Base-by-base conservation (phyloP, 495 filamentous ascomycete species). In the Endocarpon pusillum region DNA sequence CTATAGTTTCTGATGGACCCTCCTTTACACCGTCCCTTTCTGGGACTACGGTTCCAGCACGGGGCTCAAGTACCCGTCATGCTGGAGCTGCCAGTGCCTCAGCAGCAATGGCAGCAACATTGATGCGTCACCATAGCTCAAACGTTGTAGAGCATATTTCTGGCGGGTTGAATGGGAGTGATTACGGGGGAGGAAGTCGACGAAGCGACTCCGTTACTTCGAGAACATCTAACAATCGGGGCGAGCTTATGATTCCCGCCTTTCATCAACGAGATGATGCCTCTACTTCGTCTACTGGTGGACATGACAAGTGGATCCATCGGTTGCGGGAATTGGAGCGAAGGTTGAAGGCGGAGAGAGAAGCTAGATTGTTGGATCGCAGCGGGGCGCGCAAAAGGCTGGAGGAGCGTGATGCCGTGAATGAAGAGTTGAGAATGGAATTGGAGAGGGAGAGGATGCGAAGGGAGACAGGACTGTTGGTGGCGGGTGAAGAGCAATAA, bases 301-400 rank as follows among this genome's bases (percentile, higher is more conserved):
- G 57, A 1, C 67, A 67, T 34, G 76, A 89, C 37, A 72, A 77
- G 45, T 96, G 81, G 82, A 73, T 85, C 43, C 67, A 91, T 29
- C 61, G 91, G 14, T 57, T 97, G 12, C 68, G 78, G 33, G 85
- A 94, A 42, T 53, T 96, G 26, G 91, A 97, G 63, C 69, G 75
- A 46, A 69, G 86, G 42, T 62, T 97, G 19, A 93, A 94, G 46
- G 73, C 75, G 14, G 89, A 97, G 53, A 59, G 89, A 7, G 89
- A 94, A 50, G 86, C 72, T n/a, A 61, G 91, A 23, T 48, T 86
- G 18, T 52, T 89, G 28, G 89, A 97, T 57, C 71, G 87, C 15
- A 74, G 61, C 19, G 82, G 80, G 24, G 89, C 89, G 22, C 62
- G 79, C 38, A 78, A 81, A 62, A 63, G 89, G 42, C 64, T 97